Conservation (phyloP, 2,329 filamentous ascomycete species). For the Paramyrothecium roridum region DNA sequence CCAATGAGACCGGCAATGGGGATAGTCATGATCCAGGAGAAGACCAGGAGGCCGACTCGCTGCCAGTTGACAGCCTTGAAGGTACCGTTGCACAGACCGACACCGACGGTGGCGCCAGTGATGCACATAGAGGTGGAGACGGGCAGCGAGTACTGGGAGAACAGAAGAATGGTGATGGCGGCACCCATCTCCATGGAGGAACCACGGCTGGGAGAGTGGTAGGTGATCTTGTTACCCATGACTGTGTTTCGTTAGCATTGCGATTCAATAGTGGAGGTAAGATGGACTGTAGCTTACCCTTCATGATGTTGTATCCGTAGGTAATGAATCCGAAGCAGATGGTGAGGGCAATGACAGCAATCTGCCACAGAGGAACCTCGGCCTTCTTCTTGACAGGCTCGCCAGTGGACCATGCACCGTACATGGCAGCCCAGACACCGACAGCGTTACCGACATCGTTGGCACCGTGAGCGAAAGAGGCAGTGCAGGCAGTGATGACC, state of each 20-base stretch:
- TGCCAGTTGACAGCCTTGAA: slow-evolving; percentile 73
- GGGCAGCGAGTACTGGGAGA: slow-evolving; percentile 71
- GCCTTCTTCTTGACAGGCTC: slow-evolving; percentile 59
- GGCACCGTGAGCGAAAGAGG: slow-evolving; percentile 72
- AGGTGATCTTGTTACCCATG: slow-evolving; percentile 80
- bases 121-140: slow-evolving; percentile 80
- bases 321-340: slow-evolving; percentile 68
- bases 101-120: slow-evolving; percentile 74
- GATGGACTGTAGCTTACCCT: slow-evolving; percentile 46
- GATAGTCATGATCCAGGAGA: slow-evolving; percentile 56
- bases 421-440: slow-evolving; percentile 68
- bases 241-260: slow-evolving; percentile 39
- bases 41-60: slow-evolving; percentile 63
- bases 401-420: slow-evolving; percentile 64
- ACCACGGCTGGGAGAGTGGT: slow-evolving; percentile 55
- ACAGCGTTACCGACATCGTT: slow-evolving; percentile 74
- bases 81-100: slow-evolving; percentile 73
- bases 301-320: slow-evolving; percentile 84
- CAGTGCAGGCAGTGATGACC: slow-evolving; percentile 66
- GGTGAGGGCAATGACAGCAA: slow-evolving; percentile 62
- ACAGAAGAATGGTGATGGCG: slow-evolving; percentile 71
- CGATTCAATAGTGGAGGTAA: neutral
- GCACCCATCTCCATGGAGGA: slow-evolving; percentile 80
- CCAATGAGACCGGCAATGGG: slow-evolving; percentile 39
- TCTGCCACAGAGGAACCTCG: slow-evolving; percentile 70